phyloP scores from a whole-genome alignment of 129 eudicot genomes.

The Escallonia rubra region DNA sequence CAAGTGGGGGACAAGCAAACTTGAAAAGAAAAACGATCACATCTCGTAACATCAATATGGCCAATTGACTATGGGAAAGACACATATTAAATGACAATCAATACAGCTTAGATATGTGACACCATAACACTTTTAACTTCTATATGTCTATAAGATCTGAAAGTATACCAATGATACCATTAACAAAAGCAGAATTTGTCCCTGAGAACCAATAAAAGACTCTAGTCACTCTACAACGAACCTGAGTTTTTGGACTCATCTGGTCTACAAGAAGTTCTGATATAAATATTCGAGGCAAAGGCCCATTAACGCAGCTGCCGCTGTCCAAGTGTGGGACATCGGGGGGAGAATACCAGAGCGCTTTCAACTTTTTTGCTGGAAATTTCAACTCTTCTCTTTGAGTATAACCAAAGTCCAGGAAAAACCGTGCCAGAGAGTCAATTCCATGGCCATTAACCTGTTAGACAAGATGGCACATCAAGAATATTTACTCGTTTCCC shows the following conservation, averaged over 20 bases:
- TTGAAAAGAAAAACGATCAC: no score
- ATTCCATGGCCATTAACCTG: constrained; percentile 90
- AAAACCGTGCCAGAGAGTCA: constrained; percentile 64
- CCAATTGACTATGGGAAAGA: no score
- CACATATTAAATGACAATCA: no score
- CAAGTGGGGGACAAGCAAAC: no score
- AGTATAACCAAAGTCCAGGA: constrained; percentile 74
- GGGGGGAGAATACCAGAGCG: constrained; percentile 95
- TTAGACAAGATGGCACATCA: constrained; percentile 4
- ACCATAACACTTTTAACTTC: no score
- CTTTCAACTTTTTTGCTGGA: constrained; percentile 86
- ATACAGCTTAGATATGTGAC: no score
- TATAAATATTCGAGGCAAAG: constrained; percentile 85
- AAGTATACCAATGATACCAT: background rate
- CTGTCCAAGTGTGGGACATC: constrained; percentile 15
- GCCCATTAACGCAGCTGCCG: constrained; percentile 61
- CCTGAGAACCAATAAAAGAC: background rate
- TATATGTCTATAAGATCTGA: background rate
- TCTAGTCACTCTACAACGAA: background rate
- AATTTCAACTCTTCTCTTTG: constrained; percentile 72
- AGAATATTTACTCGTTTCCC: background rate
- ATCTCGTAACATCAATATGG: no score
- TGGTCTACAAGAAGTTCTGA: constrained; percentile 95
- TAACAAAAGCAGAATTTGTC: background rate
- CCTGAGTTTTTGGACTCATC: constrained; percentile 79